Percentiles rank a stretch among this genome's conserved stretches.
These are phyloP conservation scores for Polyplosphaeria fusca DNA, from an alignment of 495 filamentous ascomycete species.

Conservation along the genomic window DNA sequence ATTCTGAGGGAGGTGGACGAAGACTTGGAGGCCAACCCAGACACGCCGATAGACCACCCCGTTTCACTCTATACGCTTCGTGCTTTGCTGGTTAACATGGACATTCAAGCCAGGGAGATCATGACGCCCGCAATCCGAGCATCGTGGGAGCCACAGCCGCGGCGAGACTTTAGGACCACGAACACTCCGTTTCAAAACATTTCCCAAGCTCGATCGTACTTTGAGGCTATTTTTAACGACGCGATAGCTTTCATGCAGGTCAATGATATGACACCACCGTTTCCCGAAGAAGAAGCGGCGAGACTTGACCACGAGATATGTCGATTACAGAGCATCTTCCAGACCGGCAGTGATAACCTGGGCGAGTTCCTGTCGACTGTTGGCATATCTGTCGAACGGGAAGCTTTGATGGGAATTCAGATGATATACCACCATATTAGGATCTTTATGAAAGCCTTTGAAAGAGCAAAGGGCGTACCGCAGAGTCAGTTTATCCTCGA, in stretches of 20 bases:
- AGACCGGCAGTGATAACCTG: too few relatives aligned
- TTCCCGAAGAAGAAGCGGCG: background rate
- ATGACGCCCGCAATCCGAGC: constrained; percentile 15
- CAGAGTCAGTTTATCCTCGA: too few relatives aligned
- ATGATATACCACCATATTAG: constrained; percentile 8
- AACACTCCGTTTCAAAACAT: constrained; percentile 3
- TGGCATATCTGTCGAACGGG: too few relatives aligned
- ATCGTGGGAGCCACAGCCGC: constrained; percentile 25
- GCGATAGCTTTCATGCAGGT: constrained; percentile 9
- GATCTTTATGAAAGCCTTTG: constrained; percentile 2
- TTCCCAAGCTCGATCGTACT: constrained; percentile 13
- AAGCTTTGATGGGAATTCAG: constrained; percentile 12
- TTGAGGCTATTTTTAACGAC: constrained; percentile 22
- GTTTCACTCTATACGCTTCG: constrained; percentile 16
- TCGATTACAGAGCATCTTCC: too few relatives aligned
- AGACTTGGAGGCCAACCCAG: background rate
- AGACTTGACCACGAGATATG: too few relatives aligned
- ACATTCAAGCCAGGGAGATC: constrained; percentile 19
- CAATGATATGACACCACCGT: constrained; percentile 4
- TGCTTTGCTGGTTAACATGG: constrained; percentile 23
- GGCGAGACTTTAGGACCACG: background rate
- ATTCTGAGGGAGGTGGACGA: constrained; percentile 23
- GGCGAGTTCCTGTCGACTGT: too few relatives aligned
- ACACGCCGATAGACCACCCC: constrained; percentile 7
- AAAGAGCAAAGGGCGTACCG: too few relatives aligned